Base-by-base conservation (phyloP, 768 basidiomycete genomes). In the Russula griseocarnosa region DNA sequence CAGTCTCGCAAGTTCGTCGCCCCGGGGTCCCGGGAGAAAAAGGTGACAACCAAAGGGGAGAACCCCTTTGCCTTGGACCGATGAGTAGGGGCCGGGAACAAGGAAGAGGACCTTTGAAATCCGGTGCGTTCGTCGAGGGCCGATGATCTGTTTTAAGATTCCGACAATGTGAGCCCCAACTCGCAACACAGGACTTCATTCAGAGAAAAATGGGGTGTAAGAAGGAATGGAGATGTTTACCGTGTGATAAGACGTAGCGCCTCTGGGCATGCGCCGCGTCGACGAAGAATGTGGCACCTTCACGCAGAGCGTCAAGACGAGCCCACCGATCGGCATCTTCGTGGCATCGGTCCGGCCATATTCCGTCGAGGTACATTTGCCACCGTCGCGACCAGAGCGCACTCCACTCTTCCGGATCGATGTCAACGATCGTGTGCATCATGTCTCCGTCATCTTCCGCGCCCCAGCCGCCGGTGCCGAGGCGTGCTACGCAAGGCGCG, bases 331-430 rank as follows among this genome's bases (percentile, higher is more conserved):
- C 52, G 18, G 54, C 50, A 34, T 68, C 67, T 10, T 60, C 61
- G 40, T 66, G 56, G 22, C 58, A 55, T 24, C 60, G 49, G 38
- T 67, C 65, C 1, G 34, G 47, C 26, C 55, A 28, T 26, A 68
- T 57, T 44, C 67, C 61, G 11, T 60, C 60, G 14, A 68, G 52
- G 47, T 68, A 68, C 66, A 68, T 68, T 8, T 67, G 42, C 67
- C 67, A 68, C 7, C 58, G 32, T 28, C 67, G 66, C 18, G 58
- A 55, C 67, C 67, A 68, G 5, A 58, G 54, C 1, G 55, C 55
- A 5, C 22, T 40, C 67, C 67, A 68, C 11, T 68, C 67, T 1
- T 67, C 66, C 11, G 65, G 67, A 24, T 68, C 67, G 3, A 52
- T 47, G 24, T 68, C 67, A 3, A 66, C 61, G 26, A 68, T 40